phyloP scores from a whole-genome alignment of 2,329 filamentous ascomycete genomes.

The Nemania sp. region DNA sequence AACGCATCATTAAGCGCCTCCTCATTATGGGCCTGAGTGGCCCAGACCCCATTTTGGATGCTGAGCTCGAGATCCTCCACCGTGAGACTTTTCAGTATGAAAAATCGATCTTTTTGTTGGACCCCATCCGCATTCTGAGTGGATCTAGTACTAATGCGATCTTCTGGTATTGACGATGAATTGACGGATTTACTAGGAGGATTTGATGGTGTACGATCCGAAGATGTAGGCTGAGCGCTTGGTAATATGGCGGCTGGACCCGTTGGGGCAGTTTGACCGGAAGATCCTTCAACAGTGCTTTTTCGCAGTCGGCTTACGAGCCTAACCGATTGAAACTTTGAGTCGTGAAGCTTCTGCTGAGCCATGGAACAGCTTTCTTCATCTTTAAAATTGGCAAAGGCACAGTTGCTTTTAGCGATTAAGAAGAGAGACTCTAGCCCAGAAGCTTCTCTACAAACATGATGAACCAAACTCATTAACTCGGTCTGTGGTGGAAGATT shows the following conservation, averaged over 20 bases:
- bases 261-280: slow-evolving; percentile 56
- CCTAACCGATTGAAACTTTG: slow-evolving; percentile 81
- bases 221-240: slow-evolving; percentile 24
- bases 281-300: slow-evolving; percentile 45
- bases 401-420: slow-evolving; percentile 96
- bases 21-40: slow-evolving; percentile 93
- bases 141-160: slow-evolving; percentile 24
- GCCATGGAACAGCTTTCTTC: slow-evolving; percentile 75
- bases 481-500: slow-evolving; percentile 85
- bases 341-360: slow-evolving; percentile 86
- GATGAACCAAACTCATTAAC: slow-evolving; percentile 82
- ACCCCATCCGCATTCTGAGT: slow-evolving; percentile 24
- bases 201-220: slow-evolving; percentile 24
- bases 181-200: slow-evolving; percentile 20
- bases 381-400: slow-evolving; percentile 92
- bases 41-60: slow-evolving; percentile 87
- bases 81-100: slow-evolving; percentile 91
- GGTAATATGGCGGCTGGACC: slow-evolving; percentile 53
- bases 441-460: slow-evolving; percentile 79
- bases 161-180: slow-evolving; percentile 22
- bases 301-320: slow-evolving; percentile 82
- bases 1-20: slow-evolving; percentile 80
- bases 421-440: slow-evolving; percentile 88
- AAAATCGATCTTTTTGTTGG: slow-evolving; percentile 71
- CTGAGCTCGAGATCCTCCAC: slow-evolving; percentile 88